These are phyloP conservation scores for Oenanthe sinensis DNA, from an alignment of 129 eudicot species.

Conservation along the genomic window DNA sequence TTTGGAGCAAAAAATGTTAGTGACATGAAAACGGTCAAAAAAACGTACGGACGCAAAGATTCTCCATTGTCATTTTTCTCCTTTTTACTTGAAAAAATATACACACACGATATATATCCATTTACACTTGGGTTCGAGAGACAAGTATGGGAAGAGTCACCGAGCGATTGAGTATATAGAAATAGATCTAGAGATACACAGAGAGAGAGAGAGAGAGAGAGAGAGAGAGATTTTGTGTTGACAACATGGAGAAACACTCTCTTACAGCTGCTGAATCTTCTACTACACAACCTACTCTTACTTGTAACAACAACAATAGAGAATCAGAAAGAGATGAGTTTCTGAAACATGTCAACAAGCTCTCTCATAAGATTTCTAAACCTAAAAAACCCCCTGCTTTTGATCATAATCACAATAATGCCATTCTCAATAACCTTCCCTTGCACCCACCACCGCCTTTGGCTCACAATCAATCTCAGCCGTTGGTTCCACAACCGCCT, in stretches of 20 bases:
- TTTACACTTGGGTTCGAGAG: background rate
- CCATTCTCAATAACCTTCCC: constrained; percentile 6
- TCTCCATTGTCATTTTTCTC: background rate
- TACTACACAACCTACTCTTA: constrained; percentile 18
- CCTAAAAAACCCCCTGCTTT: constrained; percentile 36
- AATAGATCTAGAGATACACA: background rate
- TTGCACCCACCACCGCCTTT: background rate
- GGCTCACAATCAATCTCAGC: background rate
- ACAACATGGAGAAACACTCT: constrained; percentile 43
- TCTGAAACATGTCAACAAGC: constrained; percentile 51
- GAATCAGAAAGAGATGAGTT: constrained; percentile 27
- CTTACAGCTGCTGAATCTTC: constrained; percentile 33
- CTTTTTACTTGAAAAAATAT: no score
- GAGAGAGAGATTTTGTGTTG: background rate
- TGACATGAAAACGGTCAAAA: background rate
- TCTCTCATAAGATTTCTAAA: constrained; percentile 78
- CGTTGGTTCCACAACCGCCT: constrained; percentile 10
- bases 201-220: background rate
- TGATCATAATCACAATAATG: constrained; percentile 11
- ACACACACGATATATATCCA: background rate
- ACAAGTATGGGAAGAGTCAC: background rate
- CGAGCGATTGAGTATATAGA: background rate
- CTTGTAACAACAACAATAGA: constrained; percentile 20
- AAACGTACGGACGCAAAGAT: background rate
- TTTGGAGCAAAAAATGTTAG: no score